Evolutionary conservation across 148 eudicot species (phyloP), one percentile per base, ranked within the genome.

Genomic region (Talinum fruticosum): DNA sequence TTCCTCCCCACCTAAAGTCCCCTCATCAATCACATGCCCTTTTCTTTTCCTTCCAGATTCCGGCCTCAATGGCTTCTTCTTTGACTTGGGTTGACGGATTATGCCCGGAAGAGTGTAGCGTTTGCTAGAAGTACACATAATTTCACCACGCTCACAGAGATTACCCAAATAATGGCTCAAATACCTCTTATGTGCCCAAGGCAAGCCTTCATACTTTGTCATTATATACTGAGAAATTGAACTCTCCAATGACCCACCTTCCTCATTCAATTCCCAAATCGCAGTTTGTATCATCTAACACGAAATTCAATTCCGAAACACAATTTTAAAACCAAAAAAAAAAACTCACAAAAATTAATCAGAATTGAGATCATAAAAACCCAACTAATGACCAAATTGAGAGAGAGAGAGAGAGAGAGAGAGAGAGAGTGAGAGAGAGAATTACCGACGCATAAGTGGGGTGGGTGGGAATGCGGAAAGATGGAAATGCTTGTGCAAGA

Each of bases 201-300:
- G 95, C 79, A 93, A 87, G 75, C 84, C 87, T 36, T 82, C 47
- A 74, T 85, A 84, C 28, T 78, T 74, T 33, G 71, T 72, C 76
- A 29, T 61, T 6, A 91, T 87, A 74, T 73, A 81, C 74, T 85
- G 18, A 0, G 90, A 90, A 78, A 89, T 89, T 8, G 85, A 81
- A 38, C 72, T 79, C 86, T 89, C 88, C 1, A 64, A 86, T 21
- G 92, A 89, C 72, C 90, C 91, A 33, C 74, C 83, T 83, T 87
- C 76, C 80, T 84, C 82, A 64, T 85, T 82, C 80, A 89, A 79
- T 75, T 81, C 84, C 76, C 15, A 10, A 72, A 90, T 76, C 26
- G 97, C 90, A 32, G 64, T 65, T 28, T 78, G 45, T 66, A 93
- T 90, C 97, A 93, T 93, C 97, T 93, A 72, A 53, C 34, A 79